Evolutionary conservation across 768 basidiomycete genomes (phyloP).

Genomic region (Suillus hirtellus): DNA sequence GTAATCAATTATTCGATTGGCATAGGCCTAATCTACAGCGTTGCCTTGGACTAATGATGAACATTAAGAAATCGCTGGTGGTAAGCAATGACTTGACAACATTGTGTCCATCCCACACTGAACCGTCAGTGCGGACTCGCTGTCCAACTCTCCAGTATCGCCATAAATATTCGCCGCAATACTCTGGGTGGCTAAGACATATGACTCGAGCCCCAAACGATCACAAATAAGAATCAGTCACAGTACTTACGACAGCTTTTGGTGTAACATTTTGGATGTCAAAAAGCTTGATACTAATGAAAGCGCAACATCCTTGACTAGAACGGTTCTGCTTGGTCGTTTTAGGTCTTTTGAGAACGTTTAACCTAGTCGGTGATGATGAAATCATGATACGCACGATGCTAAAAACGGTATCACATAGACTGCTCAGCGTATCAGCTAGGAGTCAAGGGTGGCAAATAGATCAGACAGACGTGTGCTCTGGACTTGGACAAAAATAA

Average conservation of each 20-base stretch:
- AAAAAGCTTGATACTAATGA: background rate
- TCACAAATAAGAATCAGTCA: background rate
- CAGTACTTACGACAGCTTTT: background rate
- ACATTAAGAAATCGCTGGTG: background rate
- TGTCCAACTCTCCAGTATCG: too few relatives aligned
- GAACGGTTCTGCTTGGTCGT: background rate
- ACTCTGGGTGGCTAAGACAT: background rate
- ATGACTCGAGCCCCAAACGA: background rate
- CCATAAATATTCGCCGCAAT: background rate
- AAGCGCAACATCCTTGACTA: background rate
- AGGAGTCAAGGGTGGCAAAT: background rate
- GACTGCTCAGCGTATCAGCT: constrained; percentile 6
- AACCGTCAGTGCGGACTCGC: too few relatives aligned
- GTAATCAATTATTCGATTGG: too few relatives aligned
- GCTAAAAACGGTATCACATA: constrained; percentile 21
- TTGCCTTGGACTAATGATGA: background rate
- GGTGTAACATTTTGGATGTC: background rate
- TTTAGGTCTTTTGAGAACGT: background rate
- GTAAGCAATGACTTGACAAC: too few relatives aligned
- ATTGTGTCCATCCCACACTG: background rate
- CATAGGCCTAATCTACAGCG: too few relatives aligned
- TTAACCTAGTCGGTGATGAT: background rate
- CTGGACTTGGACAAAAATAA: constrained; percentile 18
- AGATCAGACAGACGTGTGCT: constrained; percentile 16
- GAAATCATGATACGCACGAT: constrained; percentile 14